Percentiles rank a stretch among this genome's conserved stretches.
These are phyloP conservation scores for Trichoderma arundinaceum DNA, from an alignment of 2,329 filamentous ascomycete species.

Conservation along the genomic window DNA sequence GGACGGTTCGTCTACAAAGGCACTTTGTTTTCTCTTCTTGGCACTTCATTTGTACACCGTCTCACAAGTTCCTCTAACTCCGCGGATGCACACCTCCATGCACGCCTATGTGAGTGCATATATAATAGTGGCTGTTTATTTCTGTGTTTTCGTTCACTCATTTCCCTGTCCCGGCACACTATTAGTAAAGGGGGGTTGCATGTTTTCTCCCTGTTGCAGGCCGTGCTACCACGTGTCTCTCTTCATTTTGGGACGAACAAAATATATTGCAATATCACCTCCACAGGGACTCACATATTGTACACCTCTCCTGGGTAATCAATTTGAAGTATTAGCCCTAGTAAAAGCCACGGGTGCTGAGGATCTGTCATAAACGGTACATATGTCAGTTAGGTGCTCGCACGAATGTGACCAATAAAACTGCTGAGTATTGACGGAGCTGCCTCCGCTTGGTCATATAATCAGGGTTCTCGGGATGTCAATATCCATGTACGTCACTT, in stretches of 20 bases:
- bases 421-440: background rate
- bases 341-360: background rate
- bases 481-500: constrained; percentile 18
- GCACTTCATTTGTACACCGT: background rate
- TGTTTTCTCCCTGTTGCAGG: background rate
- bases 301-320: background rate
- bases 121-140: background rate
- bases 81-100: background rate
- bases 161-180: background rate
- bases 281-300: background rate
- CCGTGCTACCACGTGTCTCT: background rate
- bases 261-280: background rate
- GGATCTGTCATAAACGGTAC: background rate
- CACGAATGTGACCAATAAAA: background rate
- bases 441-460: background rate
- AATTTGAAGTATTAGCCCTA: background rate
- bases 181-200: background rate
- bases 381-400: background rate
- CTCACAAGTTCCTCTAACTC: background rate
- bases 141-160: background rate
- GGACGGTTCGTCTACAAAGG: background rate
- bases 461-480: constrained; percentile 8
- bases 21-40: background rate
- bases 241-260: background rate
- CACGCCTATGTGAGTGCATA: background rate